These are phyloP conservation scores for Rhododendron kiyosumense DNA, from an alignment of 148 eudicot species.

Conservation along the genomic window DNA sequence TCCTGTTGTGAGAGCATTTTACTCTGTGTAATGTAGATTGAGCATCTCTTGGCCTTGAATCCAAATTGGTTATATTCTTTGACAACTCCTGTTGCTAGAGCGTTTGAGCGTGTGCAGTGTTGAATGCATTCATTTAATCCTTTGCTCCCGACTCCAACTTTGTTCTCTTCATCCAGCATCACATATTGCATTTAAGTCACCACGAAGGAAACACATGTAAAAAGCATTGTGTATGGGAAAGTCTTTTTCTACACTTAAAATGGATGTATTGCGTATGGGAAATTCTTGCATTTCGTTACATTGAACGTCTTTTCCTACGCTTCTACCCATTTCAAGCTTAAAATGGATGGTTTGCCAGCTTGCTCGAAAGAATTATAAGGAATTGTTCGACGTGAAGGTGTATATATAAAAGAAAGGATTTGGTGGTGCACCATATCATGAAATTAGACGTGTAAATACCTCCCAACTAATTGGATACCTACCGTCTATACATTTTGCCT, in stretches of 20 bases:
- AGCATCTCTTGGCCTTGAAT: not conserved
- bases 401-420: not conserved
- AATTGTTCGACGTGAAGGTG: not conserved
- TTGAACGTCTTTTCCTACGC: not conserved
- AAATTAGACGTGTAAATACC: not conserved
- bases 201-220: not conserved
- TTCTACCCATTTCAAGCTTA: not conserved
- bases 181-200: not conserved
- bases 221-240: not conserved
- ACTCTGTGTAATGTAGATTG: conserved; percentile 24
- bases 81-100: not conserved
- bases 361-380: not conserved
- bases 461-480: not conserved
- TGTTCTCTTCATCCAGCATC: not conserved
- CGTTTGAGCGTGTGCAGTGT: not conserved
- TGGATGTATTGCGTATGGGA: not conserved
- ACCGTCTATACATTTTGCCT: not conserved
- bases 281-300: not conserved
- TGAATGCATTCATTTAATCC: not conserved
- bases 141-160: not conserved
- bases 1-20: conserved; percentile 4
- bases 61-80: conserved; percentile 9
- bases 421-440: not conserved
- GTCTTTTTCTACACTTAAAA: not conserved
- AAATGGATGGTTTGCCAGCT: not conserved